Conservation (phyloP, 352 stramenopile genomes). For the Phytophthora vignae region DNA sequence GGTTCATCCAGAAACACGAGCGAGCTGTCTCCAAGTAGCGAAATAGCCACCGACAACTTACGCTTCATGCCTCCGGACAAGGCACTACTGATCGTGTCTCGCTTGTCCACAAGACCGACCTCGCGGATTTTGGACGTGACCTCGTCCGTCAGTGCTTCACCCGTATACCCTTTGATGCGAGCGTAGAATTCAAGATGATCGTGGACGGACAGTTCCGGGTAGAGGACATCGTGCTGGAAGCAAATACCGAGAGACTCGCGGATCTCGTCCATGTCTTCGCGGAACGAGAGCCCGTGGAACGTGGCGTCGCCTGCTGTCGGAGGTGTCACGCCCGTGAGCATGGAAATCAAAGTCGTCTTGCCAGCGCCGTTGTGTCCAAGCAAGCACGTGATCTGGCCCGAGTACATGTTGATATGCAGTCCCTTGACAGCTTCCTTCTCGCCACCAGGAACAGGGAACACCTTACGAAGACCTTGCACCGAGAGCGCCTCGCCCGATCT, state of each 20-base stretch:
- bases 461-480: conserved; percentile 71
- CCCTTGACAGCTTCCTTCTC: conserved; percentile 90
- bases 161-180: conserved; percentile 61
- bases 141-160: conserved; percentile 42
- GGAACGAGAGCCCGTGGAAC: conserved; percentile 49
- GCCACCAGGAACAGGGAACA: conserved; percentile 81
- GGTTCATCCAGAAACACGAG: conserved; percentile 91
- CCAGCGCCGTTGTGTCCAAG: conserved; percentile 93
- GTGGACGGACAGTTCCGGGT: conserved; percentile 74
- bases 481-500: conserved; percentile 53
- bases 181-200: conserved; percentile 83
- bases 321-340: conserved; percentile 76
- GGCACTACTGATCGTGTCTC: conserved; percentile 46
- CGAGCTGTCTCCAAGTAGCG: conserved; percentile 82
- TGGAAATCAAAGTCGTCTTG: conserved; percentile 96
- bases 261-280: conserved; percentile 70
- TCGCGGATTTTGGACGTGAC: conserved; percentile 58
- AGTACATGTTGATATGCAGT: conserved; percentile 85
- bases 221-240: conserved; percentile 87
- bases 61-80: conserved; percentile 91
- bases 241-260: conserved; percentile 73
- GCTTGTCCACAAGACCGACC: conserved; percentile 68
- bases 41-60: conserved; percentile 90
- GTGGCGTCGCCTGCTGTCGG: conserved; percentile 65
- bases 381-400: conserved; percentile 85